Evolutionary conservation across 768 basidiomycete genomes (phyloP), one percentile per base, ranked within the genome.

Genomic region (Dendrothele bispora): DNA sequence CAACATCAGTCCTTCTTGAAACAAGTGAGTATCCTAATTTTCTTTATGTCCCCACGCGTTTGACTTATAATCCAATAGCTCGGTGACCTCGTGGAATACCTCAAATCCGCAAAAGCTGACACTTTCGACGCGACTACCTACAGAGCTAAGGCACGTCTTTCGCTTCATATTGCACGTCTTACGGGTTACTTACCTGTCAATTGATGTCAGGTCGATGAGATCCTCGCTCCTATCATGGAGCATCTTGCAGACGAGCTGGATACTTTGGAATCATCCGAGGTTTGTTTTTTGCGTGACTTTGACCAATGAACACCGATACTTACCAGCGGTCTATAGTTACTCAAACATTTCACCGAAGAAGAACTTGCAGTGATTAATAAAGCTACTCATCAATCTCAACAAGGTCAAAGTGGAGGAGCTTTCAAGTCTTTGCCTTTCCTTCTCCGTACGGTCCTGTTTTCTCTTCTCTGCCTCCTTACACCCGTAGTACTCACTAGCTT

Each of bases 211-310:
- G 47, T 52, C 7, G 51, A 52, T 40, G 27, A 22, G 4, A 48
- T 52, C 21, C 32, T 52, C 5, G 34, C 5, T 10, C 46, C 46
- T 7, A 18, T 52, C 15, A 52, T 52, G 51, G 18, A 48, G 12
- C 51, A 52, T 44, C 47, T 52, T 3, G 24, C 51, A 17, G 51
- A 52, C 17, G 51, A 52, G 25, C 41, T 52, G 2, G 51, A 52
- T 25, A 18, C 47, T 21, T 41, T 52, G 8, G 28, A 52, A 25
- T 21, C 46, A 10, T 14, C 46, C 11, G 24, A 32, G 32, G 51
- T 52, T 14, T 18, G 47, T 41, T 24, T 20, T 25, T 22, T 17
- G 15, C n/a, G 32, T n/a, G 12, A 12, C 24, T 17, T 24, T 8
- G 12, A 10, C 11, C 35, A 21, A 4, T 39, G n/a, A n/a, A n/a